Evolutionary conservation across 2,329 filamentous ascomycete species (phyloP).

Genomic region (Cercospora janseana): DNA sequence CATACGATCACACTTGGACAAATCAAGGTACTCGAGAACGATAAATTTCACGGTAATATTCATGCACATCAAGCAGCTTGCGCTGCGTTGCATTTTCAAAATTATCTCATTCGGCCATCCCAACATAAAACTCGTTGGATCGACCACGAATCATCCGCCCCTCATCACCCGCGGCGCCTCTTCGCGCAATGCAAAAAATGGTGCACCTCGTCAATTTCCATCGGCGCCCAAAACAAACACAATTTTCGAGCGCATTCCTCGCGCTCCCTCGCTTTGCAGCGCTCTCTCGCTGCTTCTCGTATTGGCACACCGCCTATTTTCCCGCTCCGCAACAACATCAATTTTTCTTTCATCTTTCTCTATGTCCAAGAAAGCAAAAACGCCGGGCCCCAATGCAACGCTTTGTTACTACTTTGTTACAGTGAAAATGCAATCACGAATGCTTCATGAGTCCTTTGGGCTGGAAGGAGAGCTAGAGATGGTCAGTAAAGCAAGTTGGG

Average conservation of each 20-base stretch:
- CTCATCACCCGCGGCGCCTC: no score
- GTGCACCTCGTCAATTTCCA: no score
- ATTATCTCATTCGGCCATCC: constrained; percentile 7
- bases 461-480: constrained; percentile 5
- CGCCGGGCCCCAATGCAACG: constrained; percentile 22
- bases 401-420: constrained; percentile 25
- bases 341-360: constrained; percentile 20
- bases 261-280: no score
- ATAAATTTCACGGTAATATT: background rate
- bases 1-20: background rate
- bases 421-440: no score
- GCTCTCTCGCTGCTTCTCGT: background rate
- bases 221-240: no score
- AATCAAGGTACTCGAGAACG: background rate
- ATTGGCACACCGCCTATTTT: background rate
- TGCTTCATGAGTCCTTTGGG: constrained; percentile 7
- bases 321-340: background rate
- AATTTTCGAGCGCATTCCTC: no score
- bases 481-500: background rate
- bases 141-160: no score
- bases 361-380: constrained; percentile 24
- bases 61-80: constrained; percentile 10
- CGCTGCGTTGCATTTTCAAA: constrained; percentile 5
- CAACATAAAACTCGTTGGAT: no score
- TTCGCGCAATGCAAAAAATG: no score